A percentile compares a stretch with the other conserved stretches of the same genome.
Evolutionary conservation across 2,329 filamentous ascomycete species (phyloP).

Genomic region (Claviceps capensis): DNA sequence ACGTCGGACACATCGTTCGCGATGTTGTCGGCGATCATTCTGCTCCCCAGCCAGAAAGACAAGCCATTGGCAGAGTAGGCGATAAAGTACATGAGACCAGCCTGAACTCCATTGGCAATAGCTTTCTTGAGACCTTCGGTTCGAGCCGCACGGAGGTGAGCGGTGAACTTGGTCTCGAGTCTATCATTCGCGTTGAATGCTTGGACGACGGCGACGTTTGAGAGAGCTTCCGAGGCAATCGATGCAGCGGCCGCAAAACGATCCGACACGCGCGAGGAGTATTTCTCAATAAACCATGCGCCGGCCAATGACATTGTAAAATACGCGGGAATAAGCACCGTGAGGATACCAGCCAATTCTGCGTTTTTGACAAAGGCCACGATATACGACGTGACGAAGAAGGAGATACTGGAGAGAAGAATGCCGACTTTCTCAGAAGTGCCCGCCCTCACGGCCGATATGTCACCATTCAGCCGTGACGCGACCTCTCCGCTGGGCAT

Average conservation of each 20-base stretch:
- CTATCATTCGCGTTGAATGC: slow-evolving; percentile 38
- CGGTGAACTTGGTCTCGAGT: slow-evolving; percentile 27
- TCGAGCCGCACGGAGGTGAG: slow-evolving; percentile 30
- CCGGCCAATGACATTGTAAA: slow-evolving; percentile 39
- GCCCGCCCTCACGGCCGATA: slow-evolving; percentile 44
- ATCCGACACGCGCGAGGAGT: slow-evolving; percentile 27
- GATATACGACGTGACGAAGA: slow-evolving; percentile 41
- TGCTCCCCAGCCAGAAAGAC: slow-evolving; percentile 53
- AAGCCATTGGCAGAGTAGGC: slow-evolving; percentile 50
- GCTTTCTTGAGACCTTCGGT: slow-evolving; percentile 42
- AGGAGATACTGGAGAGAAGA: slow-evolving; percentile 29
- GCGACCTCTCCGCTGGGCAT: slow-evolving; percentile 42
- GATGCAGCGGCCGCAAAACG: slow-evolving; percentile 36
- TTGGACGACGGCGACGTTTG: slow-evolving; percentile 23
- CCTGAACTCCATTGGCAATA: slow-evolving; percentile 38
- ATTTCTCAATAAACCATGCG: slow-evolving; percentile 34
- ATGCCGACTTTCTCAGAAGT: slow-evolving; percentile 52
- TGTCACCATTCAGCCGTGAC: slow-evolving; percentile 42
- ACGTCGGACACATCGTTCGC: slow-evolving; percentile 19
- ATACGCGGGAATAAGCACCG: slow-evolving; percentile 42
- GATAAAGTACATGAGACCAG: slow-evolving; percentile 52
- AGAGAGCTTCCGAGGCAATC: slow-evolving; percentile 41
- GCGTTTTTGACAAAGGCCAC: slow-evolving; percentile 33
- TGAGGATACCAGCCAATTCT: slow-evolving; percentile 41
- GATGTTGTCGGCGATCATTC: slow-evolving; percentile 20